Base-by-base conservation (phyloP, 2,329 filamentous ascomycete species). In the Fusarium succisae region DNA sequence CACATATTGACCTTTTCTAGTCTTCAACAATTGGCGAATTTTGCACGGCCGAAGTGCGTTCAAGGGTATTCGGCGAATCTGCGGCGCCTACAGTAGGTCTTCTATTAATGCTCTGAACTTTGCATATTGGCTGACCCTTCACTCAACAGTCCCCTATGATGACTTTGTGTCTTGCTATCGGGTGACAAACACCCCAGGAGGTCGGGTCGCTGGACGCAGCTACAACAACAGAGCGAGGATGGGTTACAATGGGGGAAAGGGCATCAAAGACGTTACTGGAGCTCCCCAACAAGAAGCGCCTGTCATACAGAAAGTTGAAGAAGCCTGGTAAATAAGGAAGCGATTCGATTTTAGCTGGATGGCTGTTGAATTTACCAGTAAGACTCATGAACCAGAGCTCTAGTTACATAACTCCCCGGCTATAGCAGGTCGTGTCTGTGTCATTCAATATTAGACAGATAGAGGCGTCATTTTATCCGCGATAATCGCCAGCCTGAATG, bases 21-120 rank as follows among this genome's bases (percentile, higher is more conserved):
- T 98, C 53, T 98, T 99, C 81, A 94, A 99, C 80, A 98, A 99
- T 79, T 98, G 96, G 95, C 89, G 96, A 67, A 93, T 98, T 39
- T 84, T 98, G 76, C 96, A 99, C 82, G 96, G 96, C 3, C 87
- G 96, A 76, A 91, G 91, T 58, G 90, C 90, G 1, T 99, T 98
- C 79, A 92, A 91, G 11, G 96, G 96, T 4, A 91, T 93, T 79
- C 87, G 96, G 75, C 91, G 95, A 75, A 93, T 99, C 79, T 98
- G 95, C 81, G 96, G 96, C 68, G 96, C 90, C 15, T 98, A 98
- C 79, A 92, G 94, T 95, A 85, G 87, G 92, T 90, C 26, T 70
- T 15, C 18, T 12, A 58, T 28, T 9, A 28, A 55, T 39, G 20
- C 60, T 15, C 18, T 24, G 6, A 47, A 48, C 35, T 37, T 9